These are phyloP conservation scores for Lentinus brumalis DNA, from an alignment of 768 basidiomycete genomes.

Conservation along the genomic window DNA sequence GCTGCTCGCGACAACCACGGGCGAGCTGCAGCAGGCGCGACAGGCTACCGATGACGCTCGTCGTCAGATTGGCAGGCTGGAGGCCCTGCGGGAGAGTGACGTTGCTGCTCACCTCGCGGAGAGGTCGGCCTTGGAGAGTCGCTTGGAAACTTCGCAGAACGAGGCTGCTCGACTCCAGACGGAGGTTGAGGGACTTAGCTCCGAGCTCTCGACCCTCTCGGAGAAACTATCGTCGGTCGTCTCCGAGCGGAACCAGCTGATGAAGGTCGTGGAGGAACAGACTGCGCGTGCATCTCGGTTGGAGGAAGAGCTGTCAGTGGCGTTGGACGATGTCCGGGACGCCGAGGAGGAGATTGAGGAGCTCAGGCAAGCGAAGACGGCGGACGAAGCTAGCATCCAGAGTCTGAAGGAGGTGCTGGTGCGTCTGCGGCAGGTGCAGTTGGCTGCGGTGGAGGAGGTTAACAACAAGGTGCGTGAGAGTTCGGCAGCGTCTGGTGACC, in stretches of 20 bases:
- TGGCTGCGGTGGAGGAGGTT: slow-evolving; percentile 37
- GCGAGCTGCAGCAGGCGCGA: slow-evolving; percentile 12
- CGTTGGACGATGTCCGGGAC: slow-evolving; percentile 20
- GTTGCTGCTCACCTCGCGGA: slow-evolving; percentile 10
- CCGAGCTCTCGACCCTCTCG: neutral
- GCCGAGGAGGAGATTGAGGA: slow-evolving; percentile 37
- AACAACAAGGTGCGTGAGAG: slow-evolving; percentile 39
- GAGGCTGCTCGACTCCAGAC: neutral
- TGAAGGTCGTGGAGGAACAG: neutral
- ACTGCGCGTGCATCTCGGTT: neutral
- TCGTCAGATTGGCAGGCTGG: neutral
- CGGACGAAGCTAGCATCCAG: slow-evolving; percentile 39
- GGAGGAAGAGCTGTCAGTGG: slow-evolving; percentile 10
- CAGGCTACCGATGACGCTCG: slow-evolving; percentile 1
- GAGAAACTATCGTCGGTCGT: neutral
- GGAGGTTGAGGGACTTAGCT: neutral
- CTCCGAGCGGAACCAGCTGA: slow-evolving; percentile 5
- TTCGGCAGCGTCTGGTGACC: neutral
- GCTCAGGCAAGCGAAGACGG: slow-evolving; percentile 34
- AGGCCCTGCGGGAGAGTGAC: slow-evolving; percentile 4
- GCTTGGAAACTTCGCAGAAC: slow-evolving; percentile 8
- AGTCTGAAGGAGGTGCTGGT: slow-evolving; percentile 35
- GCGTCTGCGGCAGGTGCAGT: slow-evolving; percentile 36
- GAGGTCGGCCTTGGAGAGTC: slow-evolving; percentile 7
- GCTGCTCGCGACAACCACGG: slow-evolving; percentile 27